A percentile compares a stretch with the other conserved stretches of the same genome.
These are phyloP conservation scores for Podospora tetraspora DNA, from an alignment of 495 filamentous ascomycete species.

Conservation along the genomic window DNA sequence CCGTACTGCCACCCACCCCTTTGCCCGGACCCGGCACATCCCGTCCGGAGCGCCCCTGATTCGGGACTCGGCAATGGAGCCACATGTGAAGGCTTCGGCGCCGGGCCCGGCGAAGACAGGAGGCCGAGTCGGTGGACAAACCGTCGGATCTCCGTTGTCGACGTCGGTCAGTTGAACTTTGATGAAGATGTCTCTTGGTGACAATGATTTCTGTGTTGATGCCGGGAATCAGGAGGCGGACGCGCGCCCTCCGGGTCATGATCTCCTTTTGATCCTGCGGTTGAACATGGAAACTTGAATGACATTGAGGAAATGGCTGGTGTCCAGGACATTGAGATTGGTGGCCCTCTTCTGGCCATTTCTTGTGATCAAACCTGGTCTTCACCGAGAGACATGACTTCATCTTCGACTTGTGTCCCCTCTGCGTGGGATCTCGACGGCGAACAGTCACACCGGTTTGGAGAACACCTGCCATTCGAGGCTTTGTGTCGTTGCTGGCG, in stretches of 20 bases:
- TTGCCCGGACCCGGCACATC: constrained; percentile 2
- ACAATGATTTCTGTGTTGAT: background rate
- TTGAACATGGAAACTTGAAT: too few relatives aligned
- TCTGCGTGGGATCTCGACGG: background rate
- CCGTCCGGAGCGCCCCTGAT: background rate
- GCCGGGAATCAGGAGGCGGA: too few relatives aligned
- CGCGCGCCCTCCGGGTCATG: too few relatives aligned
- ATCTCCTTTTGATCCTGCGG: too few relatives aligned
- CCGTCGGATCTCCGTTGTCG: background rate
- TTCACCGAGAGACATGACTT: background rate
- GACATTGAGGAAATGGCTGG: too few relatives aligned
- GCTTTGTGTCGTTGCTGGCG: background rate
- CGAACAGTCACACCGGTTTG: background rate
- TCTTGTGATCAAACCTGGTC: background rate
- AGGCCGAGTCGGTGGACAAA: background rate
- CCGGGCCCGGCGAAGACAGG: background rate
- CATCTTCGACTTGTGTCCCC: background rate
- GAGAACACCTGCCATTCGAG: too few relatives aligned
- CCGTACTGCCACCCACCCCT: background rate
- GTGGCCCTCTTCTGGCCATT: background rate
- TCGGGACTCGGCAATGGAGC: constrained; percentile 2
- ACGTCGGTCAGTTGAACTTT: background rate
- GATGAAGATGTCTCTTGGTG: too few relatives aligned
- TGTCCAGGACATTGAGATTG: background rate
- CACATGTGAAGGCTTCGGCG: constrained; percentile 1